Evolutionary conservation across 306 rosid species (phyloP).

Genomic region (Erythrophleum fordii): DNA sequence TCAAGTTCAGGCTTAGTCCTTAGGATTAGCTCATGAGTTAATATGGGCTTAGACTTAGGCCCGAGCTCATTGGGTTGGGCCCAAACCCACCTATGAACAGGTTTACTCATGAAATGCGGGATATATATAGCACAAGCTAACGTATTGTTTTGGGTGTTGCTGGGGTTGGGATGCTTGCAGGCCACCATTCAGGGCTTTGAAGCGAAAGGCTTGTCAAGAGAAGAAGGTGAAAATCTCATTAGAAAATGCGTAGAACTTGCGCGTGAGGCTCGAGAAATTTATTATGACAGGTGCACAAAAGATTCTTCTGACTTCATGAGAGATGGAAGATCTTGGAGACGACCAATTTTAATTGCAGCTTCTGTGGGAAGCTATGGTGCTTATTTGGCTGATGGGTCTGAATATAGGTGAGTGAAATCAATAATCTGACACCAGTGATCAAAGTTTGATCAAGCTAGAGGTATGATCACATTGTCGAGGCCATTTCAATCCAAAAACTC

Average conservation of each 20-base stretch:
- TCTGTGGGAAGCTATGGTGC: constrained; percentile 97
- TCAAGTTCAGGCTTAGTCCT: not conserved
- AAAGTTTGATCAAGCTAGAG: not conserved
- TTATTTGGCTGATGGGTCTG: constrained; percentile 80
- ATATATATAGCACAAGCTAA: too few species aligned
- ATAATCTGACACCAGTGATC: not conserved
- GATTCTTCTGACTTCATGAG: constrained; percentile 57
- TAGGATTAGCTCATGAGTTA: too few species aligned
- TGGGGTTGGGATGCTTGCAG: constrained; percentile 40
- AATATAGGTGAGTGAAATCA: constrained; percentile 51
- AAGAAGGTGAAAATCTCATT: constrained; percentile 66
- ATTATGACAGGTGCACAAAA: constrained; percentile 61
- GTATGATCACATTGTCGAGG: too few species aligned
- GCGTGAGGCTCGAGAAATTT: constrained; percentile 72
- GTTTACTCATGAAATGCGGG: too few species aligned
- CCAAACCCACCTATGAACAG: not conserved
- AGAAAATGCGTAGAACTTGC: constrained; percentile 87
- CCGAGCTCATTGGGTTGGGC: not conserved
- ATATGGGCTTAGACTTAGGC: not conserved
- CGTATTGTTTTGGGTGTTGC: too few species aligned
- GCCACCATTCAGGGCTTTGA: constrained; percentile 93
- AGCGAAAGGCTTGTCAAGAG: constrained; percentile 76
- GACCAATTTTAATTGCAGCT: constrained; percentile 80
- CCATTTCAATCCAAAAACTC: too few species aligned
- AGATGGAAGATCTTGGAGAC: constrained; percentile 40